Evolutionary conservation across 306 rosid genomes (phyloP).

Genomic region (Cucurbita maxima): DNA sequence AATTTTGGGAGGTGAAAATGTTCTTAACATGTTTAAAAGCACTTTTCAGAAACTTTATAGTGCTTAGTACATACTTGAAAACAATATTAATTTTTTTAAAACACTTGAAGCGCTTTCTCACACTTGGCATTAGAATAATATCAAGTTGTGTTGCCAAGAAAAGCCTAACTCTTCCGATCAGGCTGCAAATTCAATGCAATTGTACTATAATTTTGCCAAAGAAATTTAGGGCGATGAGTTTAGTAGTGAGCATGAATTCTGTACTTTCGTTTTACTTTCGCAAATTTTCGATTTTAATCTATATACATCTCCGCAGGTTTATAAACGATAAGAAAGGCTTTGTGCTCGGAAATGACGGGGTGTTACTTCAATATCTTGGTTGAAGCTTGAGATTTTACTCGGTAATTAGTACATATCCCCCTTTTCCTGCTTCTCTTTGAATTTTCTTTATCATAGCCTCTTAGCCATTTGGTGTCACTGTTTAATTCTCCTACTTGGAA

Average conservation of each 20-base stretch:
- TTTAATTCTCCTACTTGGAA: background rate
- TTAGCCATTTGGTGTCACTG: background rate
- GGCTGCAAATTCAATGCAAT: background rate
- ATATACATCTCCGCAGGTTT: slow-evolving; percentile 42
- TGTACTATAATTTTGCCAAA: background rate
- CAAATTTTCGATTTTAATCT: background rate
- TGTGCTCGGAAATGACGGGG: slow-evolving; percentile 91
- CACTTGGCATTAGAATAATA: background rate
- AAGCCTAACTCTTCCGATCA: background rate
- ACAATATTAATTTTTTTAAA: background rate
- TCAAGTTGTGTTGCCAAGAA: background rate
- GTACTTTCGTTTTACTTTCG: background rate
- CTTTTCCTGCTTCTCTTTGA: background rate
- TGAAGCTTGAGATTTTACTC: slow-evolving; percentile 23
- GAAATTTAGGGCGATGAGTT: background rate
- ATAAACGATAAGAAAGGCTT: slow-evolving; percentile 73
- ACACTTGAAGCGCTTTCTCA: background rate
- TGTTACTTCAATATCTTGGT: slow-evolving; percentile 90
- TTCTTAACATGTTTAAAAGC: background rate
- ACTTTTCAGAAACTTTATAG: background rate
- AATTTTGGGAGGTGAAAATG: background rate
- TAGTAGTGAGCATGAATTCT: background rate
- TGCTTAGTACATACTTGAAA: background rate
- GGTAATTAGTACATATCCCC: slow-evolving; percentile 22
- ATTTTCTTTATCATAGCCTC: background rate